Conservation (phyloP, 768 basidiomycete genomes). For the Mycena leptocephala region DNA sequence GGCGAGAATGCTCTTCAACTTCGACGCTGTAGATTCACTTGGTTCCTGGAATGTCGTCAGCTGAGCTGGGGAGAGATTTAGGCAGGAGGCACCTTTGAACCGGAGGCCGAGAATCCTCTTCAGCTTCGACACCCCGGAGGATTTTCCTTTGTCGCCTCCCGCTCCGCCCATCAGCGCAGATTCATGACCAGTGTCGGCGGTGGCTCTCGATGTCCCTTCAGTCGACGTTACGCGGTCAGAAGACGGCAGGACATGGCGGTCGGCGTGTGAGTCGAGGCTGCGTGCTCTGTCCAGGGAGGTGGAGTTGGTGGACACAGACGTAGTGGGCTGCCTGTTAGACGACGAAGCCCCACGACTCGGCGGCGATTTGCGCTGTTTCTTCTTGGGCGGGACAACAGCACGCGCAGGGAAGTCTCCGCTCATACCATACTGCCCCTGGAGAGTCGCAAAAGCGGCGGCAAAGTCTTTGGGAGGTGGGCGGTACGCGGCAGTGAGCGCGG, state of each 20-base stretch:
- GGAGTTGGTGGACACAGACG: not conserved
- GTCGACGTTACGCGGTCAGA: not conserved
- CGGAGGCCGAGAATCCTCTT: constrained; percentile 5
- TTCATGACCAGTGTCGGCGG: not conserved
- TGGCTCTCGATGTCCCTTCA: not conserved
- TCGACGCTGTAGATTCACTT: not conserved
- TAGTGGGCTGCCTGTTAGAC: not conserved
- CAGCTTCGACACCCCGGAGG: constrained; percentile 1
- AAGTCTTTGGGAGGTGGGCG: constrained; percentile 53
- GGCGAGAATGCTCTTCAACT: not conserved
- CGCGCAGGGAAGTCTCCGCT: constrained; percentile 49
- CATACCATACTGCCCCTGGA: constrained; percentile 57
- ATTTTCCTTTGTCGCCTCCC: not conserved
- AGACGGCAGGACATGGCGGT: too few relatives aligned
- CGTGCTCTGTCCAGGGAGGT: not conserved
- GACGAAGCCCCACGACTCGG: not conserved
- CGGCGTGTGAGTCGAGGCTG: not conserved
- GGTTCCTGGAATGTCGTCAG: not conserved
- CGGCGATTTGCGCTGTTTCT: constrained; percentile 15
- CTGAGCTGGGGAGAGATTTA: not conserved
- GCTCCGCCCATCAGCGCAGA: not conserved
- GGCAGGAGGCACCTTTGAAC: not conserved
- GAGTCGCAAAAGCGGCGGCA: constrained; percentile 51
- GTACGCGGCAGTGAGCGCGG: constrained; percentile 34
- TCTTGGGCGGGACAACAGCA: constrained; percentile 28